Evolutionary conservation across 1,284 basidiomycete species (phyloP), one percentile per base, ranked within the genome.

Genomic region (Ganoderma leucocontextum): DNA sequence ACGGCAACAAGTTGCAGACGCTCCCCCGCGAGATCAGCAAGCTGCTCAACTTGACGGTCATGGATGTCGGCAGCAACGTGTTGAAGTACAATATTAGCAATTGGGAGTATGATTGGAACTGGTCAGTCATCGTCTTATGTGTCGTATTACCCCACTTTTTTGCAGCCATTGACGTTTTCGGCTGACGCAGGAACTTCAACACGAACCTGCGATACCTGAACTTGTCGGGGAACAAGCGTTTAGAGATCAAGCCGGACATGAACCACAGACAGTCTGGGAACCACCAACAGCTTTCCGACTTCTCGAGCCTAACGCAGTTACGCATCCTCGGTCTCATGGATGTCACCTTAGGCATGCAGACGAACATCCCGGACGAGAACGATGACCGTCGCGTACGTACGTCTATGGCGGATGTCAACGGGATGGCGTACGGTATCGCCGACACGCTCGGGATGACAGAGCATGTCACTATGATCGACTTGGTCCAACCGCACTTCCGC

Each of bases 61-160:
- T 99, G 70, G 98, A 99, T 78, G 98, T 95, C 1, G 97, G 97
- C 8, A 97, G 93, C 79, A 99, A 99, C 79, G 82, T 91, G 63
- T 86, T 99, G 80, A 97, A 95, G 86, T 99, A 99, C 82, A 99
- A 99, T 79, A 97, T 99, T 74, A 94, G 96, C 76, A 99, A 99
- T 78, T 97, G 93, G 93, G 95, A 97, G 77, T 99, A 97, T 81
- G 98, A 99, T 82, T 99, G 97, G 97, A 99, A 99, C 80, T 99
- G 98, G 98, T 96, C 53, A 57, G 71, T 67, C 29, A 35, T 55
- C 52, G 67, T 69, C 29, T 60, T 35, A 17, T 25, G 47, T 49
- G 12, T 49, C 47, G 10, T 12, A 22, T 15, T n/a, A 15, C 17
- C 19, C 4, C 12, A 19, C 29, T n/a, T 7, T 19, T 13, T 13